Conservation (phyloP, 2,329 filamentous ascomycete genomes). For the Nemania sp. region DNA sequence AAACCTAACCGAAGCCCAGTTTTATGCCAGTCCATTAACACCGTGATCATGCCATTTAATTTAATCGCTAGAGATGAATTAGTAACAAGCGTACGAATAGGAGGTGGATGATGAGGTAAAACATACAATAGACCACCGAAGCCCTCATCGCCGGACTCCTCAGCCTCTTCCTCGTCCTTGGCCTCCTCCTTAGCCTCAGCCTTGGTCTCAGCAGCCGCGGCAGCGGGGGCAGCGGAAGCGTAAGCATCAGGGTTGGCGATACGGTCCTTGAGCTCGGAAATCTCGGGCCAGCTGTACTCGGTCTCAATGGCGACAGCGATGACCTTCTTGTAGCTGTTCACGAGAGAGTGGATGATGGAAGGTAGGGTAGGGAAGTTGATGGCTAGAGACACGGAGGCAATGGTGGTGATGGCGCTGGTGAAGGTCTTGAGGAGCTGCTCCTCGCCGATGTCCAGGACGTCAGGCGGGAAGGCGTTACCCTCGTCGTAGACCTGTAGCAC, state of each 20-base stretch:
- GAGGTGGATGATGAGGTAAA: not conserved
- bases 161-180: constrained; percentile 75
- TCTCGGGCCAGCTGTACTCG: constrained; percentile 93
- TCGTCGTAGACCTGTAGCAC: constrained; percentile 97
- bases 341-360: constrained; percentile 93
- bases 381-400: constrained; percentile 91
- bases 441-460: constrained; percentile 93
- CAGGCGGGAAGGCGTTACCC: constrained; percentile 89
- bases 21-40: constrained; percentile 55
- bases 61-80: constrained; percentile 65
- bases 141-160: constrained; percentile 75
- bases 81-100: constrained; percentile 47
- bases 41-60: constrained; percentile 55
- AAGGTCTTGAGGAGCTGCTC: constrained; percentile 90
- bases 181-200: constrained; percentile 64
- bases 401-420: constrained; percentile 82
- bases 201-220: constrained; percentile 63
- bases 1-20: constrained; percentile 59
- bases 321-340: constrained; percentile 99
- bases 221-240: constrained; percentile 82
- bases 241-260: constrained; percentile 99
- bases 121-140: constrained; percentile 85
- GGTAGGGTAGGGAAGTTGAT: constrained; percentile 95
- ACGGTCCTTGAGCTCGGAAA: constrained; percentile 98
- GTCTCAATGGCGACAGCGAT: constrained; percentile 90